Evolutionary conservation across 2,329 filamentous ascomycete species (phyloP).

Genomic region (Hypoxylon sp.): DNA sequence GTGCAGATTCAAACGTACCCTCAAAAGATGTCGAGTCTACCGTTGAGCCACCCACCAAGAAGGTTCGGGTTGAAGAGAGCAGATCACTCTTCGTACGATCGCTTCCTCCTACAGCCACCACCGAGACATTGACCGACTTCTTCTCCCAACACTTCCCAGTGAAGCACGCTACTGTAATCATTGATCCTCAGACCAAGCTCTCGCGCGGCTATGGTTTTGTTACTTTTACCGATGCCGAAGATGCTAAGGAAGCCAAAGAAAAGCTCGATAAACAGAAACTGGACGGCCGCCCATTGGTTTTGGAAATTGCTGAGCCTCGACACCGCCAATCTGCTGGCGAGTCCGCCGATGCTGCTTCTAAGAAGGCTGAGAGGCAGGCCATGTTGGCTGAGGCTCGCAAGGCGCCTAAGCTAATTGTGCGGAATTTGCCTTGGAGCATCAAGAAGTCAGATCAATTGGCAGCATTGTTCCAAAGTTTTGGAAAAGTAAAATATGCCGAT

Average conservation of each 20-base stretch:
- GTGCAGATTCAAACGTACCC: conserved; percentile 31
- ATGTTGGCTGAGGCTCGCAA: conserved; percentile 72
- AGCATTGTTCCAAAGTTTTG: conserved; percentile 86
- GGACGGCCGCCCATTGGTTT: conserved; percentile 83
- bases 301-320: conserved; percentile 90
- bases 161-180: conserved; percentile 94
- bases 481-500: conserved; percentile 90
- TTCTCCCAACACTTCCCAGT: conserved; percentile 96
- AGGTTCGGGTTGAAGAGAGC: conserved; percentile 71
- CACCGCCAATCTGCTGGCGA: conserved; percentile 66
- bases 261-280: conserved; percentile 85
- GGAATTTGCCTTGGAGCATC: conserved; percentile 96
- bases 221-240: conserved; percentile 93
- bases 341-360: conserved; percentile 64
- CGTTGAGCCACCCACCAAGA: conserved; percentile 64
- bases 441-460: conserved; percentile 86
- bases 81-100: conserved; percentile 92
- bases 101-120: conserved; percentile 82
- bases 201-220: conserved; percentile 97
- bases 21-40: conserved; percentile 46
- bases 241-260: conserved; percentile 84
- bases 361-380: conserved; percentile 71
- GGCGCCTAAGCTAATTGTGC: conserved; percentile 84
- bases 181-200: conserved; percentile 86
- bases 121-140: conserved; percentile 84